Conservation (phyloP, 495 filamentous ascomycete species). For the Penicillium nucicola region DNA sequence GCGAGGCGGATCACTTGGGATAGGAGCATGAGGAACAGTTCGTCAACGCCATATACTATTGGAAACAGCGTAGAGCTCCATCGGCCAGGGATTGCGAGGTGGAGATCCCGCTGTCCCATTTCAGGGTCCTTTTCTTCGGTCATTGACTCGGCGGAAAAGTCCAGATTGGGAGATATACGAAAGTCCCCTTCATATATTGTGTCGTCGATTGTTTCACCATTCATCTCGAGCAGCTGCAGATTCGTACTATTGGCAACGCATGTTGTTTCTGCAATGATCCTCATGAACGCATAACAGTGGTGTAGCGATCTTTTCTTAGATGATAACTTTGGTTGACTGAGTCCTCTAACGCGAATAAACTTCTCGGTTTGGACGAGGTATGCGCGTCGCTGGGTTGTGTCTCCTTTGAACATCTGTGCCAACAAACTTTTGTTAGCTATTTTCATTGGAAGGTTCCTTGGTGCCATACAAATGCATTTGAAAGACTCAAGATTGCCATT, state of each 20-base stretch:
- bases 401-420: constrained; percentile 19
- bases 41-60: constrained; percentile 18
- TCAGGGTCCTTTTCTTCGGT: constrained; percentile 18
- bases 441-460: not conserved
- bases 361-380: constrained; percentile 17
- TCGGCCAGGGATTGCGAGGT: constrained; percentile 19
- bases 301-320: constrained; percentile 17
- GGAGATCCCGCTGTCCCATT: constrained; percentile 19
- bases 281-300: constrained; percentile 25
- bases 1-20: constrained; percentile 22
- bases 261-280: constrained; percentile 25
- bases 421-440: not conserved
- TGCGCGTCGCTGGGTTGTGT: constrained; percentile 7
- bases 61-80: constrained; percentile 21
- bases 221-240: not conserved
- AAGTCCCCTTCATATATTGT: constrained; percentile 7
- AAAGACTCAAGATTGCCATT: constrained; percentile 18
- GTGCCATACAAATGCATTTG: constrained; percentile 18
- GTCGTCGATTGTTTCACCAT: not conserved
- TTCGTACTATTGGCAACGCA: constrained; percentile 6
- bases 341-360: constrained; percentile 15
- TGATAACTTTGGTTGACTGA: constrained; percentile 12
- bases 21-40: constrained; percentile 21
- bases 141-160: constrained; percentile 13
- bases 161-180: constrained; percentile 8